Evolutionary conservation across 805 yeast genomes (phyloP).

Genomic region (Kodamaea nitidulidarum): DNA sequence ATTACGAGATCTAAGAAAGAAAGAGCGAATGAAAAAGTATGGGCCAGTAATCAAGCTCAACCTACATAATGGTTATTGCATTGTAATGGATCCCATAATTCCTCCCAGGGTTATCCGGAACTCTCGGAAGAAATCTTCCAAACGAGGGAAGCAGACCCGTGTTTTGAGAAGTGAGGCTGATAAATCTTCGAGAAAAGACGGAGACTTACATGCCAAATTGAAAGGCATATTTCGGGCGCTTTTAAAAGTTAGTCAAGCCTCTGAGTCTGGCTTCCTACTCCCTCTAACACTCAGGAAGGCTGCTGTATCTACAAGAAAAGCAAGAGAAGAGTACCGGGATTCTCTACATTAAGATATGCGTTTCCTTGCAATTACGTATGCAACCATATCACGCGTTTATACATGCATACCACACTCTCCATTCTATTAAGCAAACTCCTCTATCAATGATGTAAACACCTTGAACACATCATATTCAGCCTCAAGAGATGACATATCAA

Average conservation of each 20-base stretch:
- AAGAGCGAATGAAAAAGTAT: conserved; percentile 20
- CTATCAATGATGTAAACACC: not conserved
- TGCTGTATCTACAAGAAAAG: conserved; percentile 2
- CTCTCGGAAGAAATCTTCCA: not conserved
- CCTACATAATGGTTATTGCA: conserved; percentile 33
- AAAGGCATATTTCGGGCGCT: not conserved
- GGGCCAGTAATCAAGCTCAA: conserved; percentile 37
- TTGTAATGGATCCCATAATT: conserved; percentile 37
- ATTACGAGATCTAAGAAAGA: conserved; percentile 20
- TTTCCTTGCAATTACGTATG: too few species aligned
- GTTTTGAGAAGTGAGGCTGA: too few species aligned
- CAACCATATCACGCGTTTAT: too few species aligned
- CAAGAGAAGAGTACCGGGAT: not conserved
- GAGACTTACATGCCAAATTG: not conserved
- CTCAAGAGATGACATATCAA: not conserved
- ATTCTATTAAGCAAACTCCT: conserved; percentile 6
- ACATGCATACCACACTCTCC: too few species aligned
- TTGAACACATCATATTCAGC: not conserved
- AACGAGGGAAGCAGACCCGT: too few species aligned
- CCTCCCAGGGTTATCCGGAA: conserved; percentile 19
- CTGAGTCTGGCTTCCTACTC: not conserved
- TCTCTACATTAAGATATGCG: not conserved
- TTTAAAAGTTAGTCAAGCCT: not conserved
- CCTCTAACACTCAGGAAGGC: conserved; percentile 1
- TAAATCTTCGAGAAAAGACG: too few species aligned